A percentile compares a stretch with the other conserved stretches of the same genome.
Evolutionary conservation across 1,284 basidiomycete species (phyloP).

Genomic region (Irpex sp.): DNA sequence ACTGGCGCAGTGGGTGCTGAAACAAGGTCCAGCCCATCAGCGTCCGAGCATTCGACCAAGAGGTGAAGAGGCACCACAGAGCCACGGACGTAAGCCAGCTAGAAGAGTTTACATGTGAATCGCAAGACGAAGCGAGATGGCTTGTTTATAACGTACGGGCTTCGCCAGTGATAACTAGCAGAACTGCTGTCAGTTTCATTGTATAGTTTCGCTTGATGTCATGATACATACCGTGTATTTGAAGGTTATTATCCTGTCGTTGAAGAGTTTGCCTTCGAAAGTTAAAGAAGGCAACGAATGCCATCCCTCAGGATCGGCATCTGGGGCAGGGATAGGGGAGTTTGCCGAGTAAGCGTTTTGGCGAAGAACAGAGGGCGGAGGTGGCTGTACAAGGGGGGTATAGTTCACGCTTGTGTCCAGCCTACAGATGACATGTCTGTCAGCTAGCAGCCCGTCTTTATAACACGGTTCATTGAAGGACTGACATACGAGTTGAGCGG

Average conservation of each 20-base stretch:
- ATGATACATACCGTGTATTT: not conserved
- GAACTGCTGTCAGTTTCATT: too few relatives aligned
- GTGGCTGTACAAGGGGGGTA: conserved; percentile 1
- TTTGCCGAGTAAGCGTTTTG: conserved; percentile 2
- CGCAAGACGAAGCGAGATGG: not conserved
- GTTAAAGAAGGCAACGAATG: not conserved
- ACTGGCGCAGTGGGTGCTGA: not conserved
- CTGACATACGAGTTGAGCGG: not conserved
- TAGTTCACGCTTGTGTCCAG: not conserved
- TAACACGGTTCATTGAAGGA: too few relatives aligned
- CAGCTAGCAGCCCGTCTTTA: not conserved
- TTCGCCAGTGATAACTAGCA: conserved; percentile 5
- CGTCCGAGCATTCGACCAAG: not conserved
- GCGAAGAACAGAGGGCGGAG: conserved; percentile 5
- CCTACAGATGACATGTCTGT: not conserved
- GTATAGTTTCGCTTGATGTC: not conserved
- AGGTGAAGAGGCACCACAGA: conserved; percentile 7
- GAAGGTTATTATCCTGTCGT: not conserved
- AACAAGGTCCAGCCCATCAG: conserved; percentile 2
- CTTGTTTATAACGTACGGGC: not conserved
- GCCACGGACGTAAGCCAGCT: conserved; percentile 5
- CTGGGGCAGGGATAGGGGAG: not conserved
- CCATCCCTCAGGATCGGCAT: conserved; percentile 8
- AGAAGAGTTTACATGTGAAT: not conserved
- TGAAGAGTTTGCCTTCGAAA: conserved; percentile 2